These are phyloP conservation scores for Houttuynia cordata DNA, from an alignment of 164 flowering plant genomes.

Conservation along the genomic window DNA sequence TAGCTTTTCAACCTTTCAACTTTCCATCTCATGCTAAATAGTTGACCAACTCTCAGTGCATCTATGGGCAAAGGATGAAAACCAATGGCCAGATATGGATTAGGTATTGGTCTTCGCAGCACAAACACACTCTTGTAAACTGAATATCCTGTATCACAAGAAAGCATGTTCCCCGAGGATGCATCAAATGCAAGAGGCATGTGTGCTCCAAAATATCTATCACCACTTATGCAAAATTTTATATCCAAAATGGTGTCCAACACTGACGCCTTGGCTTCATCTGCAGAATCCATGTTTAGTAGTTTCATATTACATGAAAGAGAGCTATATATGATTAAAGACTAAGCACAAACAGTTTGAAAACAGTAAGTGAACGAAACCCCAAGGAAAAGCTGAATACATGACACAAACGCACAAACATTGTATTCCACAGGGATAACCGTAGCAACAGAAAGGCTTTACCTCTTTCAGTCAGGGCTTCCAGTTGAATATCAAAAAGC, in stretches of 20 bases:
- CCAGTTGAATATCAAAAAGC: conserved; percentile 60
- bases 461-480: conserved; percentile 35
- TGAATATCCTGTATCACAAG: conserved; percentile 21
- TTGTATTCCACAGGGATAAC: no score
- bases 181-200: conserved; percentile 33
- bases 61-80: conserved; percentile 83
- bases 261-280: conserved; percentile 23
- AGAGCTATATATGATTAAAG: no score
- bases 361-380: no score
- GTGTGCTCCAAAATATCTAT: conserved; percentile 76
- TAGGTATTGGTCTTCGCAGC: conserved; percentile 77
- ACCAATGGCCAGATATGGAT: conserved; percentile 93
- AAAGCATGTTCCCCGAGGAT: conserved; percentile 9
- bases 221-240: conserved; percentile 61
- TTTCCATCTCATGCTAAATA: conserved; percentile 82
- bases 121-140: conserved; percentile 67
- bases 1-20: conserved; percentile 73
- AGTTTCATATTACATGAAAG: no score
- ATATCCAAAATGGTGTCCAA: conserved; percentile 64
- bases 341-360: no score
- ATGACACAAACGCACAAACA: no score
- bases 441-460: conserved; percentile 1
- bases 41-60: conserved; percentile 84
- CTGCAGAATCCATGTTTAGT: conserved; percentile 19
- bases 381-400: no score